phyloP scores from a whole-genome alignment of 192 early-diverging fungal species.

The Backusella circina region DNA sequence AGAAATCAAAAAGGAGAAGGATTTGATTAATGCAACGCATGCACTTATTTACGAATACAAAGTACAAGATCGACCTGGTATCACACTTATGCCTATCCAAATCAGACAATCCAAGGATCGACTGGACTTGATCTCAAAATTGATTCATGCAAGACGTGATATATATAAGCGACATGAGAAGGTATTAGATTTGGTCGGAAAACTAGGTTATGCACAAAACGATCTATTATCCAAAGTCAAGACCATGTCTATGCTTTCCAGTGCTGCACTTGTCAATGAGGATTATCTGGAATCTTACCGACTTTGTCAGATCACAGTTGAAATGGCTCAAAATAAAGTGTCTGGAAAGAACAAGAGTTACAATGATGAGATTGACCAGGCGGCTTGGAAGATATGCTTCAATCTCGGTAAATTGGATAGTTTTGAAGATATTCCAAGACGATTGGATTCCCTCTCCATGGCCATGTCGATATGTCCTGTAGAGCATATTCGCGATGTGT shows the following conservation, averaged over 20 bases:
- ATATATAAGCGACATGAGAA: constrained; percentile 45
- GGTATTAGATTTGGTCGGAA: constrained; percentile 56
- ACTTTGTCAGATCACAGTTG: constrained; percentile 59
- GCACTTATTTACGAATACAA: constrained; percentile 50
- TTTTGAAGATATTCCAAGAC: constrained; percentile 39
- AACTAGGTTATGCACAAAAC: constrained; percentile 39
- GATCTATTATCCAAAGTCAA: constrained; percentile 45
- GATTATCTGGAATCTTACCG: constrained; percentile 50
- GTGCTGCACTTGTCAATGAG: constrained; percentile 54
- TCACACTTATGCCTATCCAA: constrained; percentile 67
- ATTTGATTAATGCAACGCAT: constrained; percentile 71
- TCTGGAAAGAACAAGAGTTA: constrained; percentile 1
- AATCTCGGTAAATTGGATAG: constrained; percentile 40
- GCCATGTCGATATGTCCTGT: constrained; percentile 52
- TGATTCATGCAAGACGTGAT: constrained; percentile 49
- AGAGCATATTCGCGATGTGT: constrained; percentile 37
- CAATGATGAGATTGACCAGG: constrained; percentile 25
- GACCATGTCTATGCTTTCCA: constrained; percentile 59
- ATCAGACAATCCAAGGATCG: constrained; percentile 59
- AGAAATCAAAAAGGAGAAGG: constrained; percentile 50
- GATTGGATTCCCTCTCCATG: constrained; percentile 49
- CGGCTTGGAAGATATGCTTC: constrained; percentile 38
- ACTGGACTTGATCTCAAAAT: constrained; percentile 53
- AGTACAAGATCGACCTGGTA: constrained; percentile 41
- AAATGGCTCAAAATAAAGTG: constrained; percentile 28